Evolutionary conservation across 2,329 filamentous ascomycete genomes (phyloP).

Genomic region (Botrytis byssoidea): DNA sequence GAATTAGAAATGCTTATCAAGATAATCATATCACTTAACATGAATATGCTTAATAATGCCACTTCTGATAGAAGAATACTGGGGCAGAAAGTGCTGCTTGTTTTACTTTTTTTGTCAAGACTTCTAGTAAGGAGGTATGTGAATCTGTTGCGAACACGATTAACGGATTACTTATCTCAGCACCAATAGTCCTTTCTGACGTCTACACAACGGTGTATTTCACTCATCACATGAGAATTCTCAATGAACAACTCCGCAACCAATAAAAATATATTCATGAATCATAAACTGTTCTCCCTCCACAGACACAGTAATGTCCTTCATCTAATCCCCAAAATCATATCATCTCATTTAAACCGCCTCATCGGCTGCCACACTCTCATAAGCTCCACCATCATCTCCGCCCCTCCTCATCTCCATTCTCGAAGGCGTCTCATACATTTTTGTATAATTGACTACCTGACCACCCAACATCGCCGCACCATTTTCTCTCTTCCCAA

Average conservation of each 20-base stretch:
- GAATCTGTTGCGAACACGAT: neutral
- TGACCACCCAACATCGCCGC: conserved; percentile 74
- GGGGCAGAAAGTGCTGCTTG: neutral
- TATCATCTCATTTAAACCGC: conserved; percentile 30
- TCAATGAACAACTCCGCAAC: neutral
- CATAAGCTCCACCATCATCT: conserved; percentile 31
- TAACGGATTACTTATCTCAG: neutral
- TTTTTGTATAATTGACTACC: conserved; percentile 77
- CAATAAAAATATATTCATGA: conserved; percentile 2
- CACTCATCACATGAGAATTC: neutral
- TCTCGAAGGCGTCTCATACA: conserved; percentile 76
- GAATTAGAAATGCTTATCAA: neutral
- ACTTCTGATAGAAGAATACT: neutral
- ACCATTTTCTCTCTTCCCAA: conserved; percentile 72
- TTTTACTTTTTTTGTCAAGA: neutral
- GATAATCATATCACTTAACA: neutral
- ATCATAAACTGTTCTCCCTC: neutral
- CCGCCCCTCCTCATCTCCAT: conserved; percentile 28
- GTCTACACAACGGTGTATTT: neutral
- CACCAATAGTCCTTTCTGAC: neutral
- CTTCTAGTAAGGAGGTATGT: neutral
- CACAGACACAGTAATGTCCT: neutral
- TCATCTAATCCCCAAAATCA: neutral
- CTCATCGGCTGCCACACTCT: conserved; percentile 36
- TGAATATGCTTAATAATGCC: neutral